Percentiles rank a stretch among this genome's conserved stretches.
These are phyloP conservation scores for Voacanga thouarsii DNA, from an alignment of 257 asterid species.

Conservation along the genomic window DNA sequence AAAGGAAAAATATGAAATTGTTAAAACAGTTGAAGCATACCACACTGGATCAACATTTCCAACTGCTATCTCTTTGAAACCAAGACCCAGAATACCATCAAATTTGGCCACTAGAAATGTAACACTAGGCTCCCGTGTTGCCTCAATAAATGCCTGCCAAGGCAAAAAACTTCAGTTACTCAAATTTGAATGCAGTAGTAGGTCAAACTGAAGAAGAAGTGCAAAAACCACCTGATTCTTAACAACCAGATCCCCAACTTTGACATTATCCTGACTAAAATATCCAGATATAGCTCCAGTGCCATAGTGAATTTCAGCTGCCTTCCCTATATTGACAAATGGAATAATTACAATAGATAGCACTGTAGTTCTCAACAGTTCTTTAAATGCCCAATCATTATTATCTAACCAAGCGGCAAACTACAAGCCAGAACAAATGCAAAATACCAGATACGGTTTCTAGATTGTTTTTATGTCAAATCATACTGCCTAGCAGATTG, in stretches of 20 bases:
- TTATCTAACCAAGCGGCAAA: neutral
- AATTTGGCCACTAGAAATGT: conserved; percentile 93
- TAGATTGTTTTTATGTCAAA: neutral
- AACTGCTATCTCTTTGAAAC: conserved; percentile 87
- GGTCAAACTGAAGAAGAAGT: conserved; percentile 1
- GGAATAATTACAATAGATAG: neutral
- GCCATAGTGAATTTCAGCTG: conserved; percentile 92
- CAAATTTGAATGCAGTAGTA: neutral
- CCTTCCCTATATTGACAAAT: conserved; percentile 45
- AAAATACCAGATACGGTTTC: neutral
- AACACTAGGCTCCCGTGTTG: conserved; percentile 83
- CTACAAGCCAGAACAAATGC: neutral
- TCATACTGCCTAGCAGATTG: no score
- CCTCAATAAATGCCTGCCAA: conserved; percentile 82
- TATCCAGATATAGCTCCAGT: conserved; percentile 94
- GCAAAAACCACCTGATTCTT: conserved; percentile 55
- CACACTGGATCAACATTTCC: conserved; percentile 88
- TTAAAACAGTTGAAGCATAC: conserved; percentile 29
- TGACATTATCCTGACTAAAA: conserved; percentile 74
- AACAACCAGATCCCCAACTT: conserved; percentile 78
- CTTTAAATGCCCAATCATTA: neutral
- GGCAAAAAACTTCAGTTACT: conserved; percentile 15
- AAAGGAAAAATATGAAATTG: neutral
- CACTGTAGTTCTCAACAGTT: neutral
- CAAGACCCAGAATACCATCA: conserved; percentile 94